Percentiles rank a stretch among this genome's conserved stretches.
Evolutionary conservation across 495 filamentous ascomycete genomes (phyloP).

Genomic region (Tuber umbilicatum): DNA sequence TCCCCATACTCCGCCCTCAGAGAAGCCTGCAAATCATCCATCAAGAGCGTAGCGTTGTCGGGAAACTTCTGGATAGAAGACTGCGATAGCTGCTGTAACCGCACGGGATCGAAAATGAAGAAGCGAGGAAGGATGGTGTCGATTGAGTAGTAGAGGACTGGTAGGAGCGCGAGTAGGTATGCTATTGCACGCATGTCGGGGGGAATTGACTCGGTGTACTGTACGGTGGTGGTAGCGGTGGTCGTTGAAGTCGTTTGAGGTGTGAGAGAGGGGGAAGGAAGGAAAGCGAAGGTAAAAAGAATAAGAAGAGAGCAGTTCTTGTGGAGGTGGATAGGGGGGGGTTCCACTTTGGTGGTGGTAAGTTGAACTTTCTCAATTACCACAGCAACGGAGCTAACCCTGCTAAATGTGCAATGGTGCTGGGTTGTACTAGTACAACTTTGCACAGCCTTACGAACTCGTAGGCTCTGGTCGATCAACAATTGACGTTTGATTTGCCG

Average conservation of each 20-base stretch:
- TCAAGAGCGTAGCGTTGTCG: slow-evolving; percentile 56
- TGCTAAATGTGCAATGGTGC: too few species aligned
- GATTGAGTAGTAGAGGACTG: slow-evolving; percentile 56
- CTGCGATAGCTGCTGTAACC: slow-evolving; percentile 62
- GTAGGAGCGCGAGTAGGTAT: slow-evolving; percentile 51
- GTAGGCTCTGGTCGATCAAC: too few species aligned
- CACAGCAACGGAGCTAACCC: too few species aligned
- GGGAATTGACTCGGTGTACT: background rate
- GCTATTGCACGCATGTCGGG: background rate
- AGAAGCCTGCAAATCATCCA: slow-evolving; percentile 49
- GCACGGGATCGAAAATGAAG: slow-evolving; percentile 65
- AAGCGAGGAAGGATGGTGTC: slow-evolving; percentile 64
- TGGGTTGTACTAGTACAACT: too few species aligned
- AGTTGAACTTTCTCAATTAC: too few species aligned
- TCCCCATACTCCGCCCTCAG: slow-evolving; percentile 47
- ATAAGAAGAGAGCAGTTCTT: background rate
- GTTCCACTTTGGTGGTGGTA: too few species aligned
- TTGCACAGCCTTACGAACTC: too few species aligned
- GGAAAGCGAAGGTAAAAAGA: background rate
- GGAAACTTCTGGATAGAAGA: slow-evolving; percentile 60
- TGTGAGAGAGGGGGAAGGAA: background rate
- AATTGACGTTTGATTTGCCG: too few species aligned
- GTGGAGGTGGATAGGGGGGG: background rate
- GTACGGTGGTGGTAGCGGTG: background rate
- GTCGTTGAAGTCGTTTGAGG: background rate